Base-by-base conservation (phyloP, 2,329 filamentous ascomycete species). In the Pezicula carpinea region DNA sequence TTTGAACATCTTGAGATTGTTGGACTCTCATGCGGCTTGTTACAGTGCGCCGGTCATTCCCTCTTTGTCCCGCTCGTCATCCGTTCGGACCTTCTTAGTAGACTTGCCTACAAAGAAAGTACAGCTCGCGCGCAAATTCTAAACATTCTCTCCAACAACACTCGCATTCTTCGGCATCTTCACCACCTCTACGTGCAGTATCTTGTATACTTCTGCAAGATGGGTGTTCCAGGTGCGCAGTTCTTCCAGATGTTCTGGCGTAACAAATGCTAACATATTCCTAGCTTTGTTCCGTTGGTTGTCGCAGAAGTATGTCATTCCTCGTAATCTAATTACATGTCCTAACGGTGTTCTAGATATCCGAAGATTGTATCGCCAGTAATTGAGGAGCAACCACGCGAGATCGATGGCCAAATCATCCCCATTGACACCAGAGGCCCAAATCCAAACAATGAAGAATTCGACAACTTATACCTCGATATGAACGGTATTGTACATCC, bases 401-500 rank as follows among this genome's bases (percentile, higher is more conserved):
- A 83, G 54, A 81, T 97, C 67, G 89, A 96, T 76, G 92, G 90
- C 56, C 79, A 84, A 36, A 76, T 80, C 57, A 85, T 96, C 48
- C 93, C 93, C 2, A 81, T 97, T 51, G 90, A 99, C 64, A 83
- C 82, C 10, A 90, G 86, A 6, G 75, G 80, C 33, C 83, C 89
- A 5, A 99, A 99, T 63, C 95, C 95, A 3, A 99, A 99, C 69
- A 90, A 90, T 65, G 92, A 97, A 70, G 93, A 99, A 68, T 88
- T 96, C 62, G 92, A 99, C 71, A 99, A 99, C 62, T 75, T 99
- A 5, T 99, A 99, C 64, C 80, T 99, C 53, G 93, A 99, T 63
- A 97, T 99, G 92, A 99, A 99, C 68, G 95, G 93, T 65, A 99
- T 99, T 57, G 93, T 99, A 32, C 93, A 99, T 73, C 95, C 95